Base-by-base conservation (phyloP, 1,284 basidiomycete species). In the Pseudozyma sp. region DNA sequence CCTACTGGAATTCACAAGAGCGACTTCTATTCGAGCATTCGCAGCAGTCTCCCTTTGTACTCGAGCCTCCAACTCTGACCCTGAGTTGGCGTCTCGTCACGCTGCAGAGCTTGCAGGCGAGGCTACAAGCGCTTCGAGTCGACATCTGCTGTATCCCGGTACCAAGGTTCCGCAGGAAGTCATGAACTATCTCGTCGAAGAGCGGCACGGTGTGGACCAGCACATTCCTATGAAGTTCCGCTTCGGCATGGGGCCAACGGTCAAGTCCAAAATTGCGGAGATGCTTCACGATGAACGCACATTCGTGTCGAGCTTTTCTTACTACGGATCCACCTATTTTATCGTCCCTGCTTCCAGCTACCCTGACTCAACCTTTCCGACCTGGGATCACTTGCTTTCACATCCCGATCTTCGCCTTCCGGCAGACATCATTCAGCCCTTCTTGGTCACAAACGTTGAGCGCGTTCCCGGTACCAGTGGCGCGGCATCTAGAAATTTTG, bases 251-350 rank as follows among this genome's bases (percentile, higher is more conserved):
- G 7, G 5, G 4, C 4, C 33, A 8, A 4, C 11, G 13, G n/a
- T 35, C n/a, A 35, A 14, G 9, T 8, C 31, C 7, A 57, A 57
- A 19, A 19, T 64, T 0, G 10, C 29, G 1, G 61, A 64, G 13
- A 13, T 51, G n/a, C 54, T 64, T 4, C 7, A 19, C 2, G 19
- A 64, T 17, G 49, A 37, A 8, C 2, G 4, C 10, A 49, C 59
- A 0, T 11, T 11, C 1, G 50, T 47, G n/a, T 47, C 62, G 33
- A 8, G 6, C 14, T 33, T 37, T 9, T 13, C 0, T 6, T 48
- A 48, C 14, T 7, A 53, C 1, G 54, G 55, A 24, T n/a, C 47
- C 8, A 39, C 33, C 1, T 62, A 62, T 35, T 62, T 62, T 14
- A 4, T 62, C 10, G 24, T 29, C 4, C 47, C 59, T 10, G 46